phyloP scores from a whole-genome alignment of 202 grass and related monocot species.

The Schoenoplectus triqueter region DNA sequence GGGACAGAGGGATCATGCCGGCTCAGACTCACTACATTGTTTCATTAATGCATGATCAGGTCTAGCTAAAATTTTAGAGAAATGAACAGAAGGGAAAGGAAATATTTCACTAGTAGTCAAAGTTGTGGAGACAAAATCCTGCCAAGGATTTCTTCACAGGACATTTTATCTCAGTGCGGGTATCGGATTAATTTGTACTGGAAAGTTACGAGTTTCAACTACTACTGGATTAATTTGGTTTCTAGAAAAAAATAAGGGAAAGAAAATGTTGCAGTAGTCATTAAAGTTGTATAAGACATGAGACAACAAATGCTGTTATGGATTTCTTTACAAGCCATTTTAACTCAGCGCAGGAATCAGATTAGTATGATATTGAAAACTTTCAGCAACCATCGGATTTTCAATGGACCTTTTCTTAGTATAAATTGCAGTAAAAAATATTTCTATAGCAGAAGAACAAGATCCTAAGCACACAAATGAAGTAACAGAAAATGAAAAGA shows the following conservation, averaged over 20 bases:
- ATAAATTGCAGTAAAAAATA: neutral
- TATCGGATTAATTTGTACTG: too few relatives aligned
- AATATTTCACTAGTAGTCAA: neutral
- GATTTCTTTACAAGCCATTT: neutral
- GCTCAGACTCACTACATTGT: slow-evolving; percentile 69
- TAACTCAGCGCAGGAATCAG: neutral
- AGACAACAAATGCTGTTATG: neutral
- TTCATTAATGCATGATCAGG: slow-evolving; percentile 17
- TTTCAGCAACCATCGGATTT: neutral
- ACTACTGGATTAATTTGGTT: too few relatives aligned
- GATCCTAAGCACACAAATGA: neutral
- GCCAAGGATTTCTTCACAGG: too few relatives aligned
- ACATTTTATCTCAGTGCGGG: too few relatives aligned
- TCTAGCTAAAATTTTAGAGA: slow-evolving; percentile 18
- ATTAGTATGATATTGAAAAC: neutral
- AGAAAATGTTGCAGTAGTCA: neutral
- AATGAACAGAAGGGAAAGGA: neutral
- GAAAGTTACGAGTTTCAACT: too few relatives aligned
- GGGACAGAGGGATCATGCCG: slow-evolving; percentile 56
- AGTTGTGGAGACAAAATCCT: too few relatives aligned
- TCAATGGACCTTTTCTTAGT: neutral
- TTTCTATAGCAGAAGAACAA: neutral
- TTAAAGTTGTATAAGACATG: neutral
- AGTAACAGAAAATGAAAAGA: slow-evolving; percentile 7
- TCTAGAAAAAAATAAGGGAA: too few relatives aligned